phyloP scores from a whole-genome alignment of 129 eudicot genomes.

The Saussurea involucrata region DNA sequence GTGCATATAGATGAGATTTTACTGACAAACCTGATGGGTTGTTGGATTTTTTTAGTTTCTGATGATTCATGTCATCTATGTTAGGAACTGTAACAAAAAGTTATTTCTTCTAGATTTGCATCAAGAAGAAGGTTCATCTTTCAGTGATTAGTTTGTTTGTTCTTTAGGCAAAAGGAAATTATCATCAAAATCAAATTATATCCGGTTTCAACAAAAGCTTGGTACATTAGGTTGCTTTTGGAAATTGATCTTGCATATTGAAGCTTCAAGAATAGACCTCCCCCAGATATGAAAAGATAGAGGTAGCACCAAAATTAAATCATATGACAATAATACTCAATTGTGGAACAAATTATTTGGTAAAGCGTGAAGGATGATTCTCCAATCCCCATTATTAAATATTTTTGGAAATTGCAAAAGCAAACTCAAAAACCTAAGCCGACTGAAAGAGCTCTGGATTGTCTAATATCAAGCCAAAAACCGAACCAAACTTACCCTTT shows the following conservation, averaged over 20 bases:
- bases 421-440: background rate
- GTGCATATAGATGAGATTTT: background rate
- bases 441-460: background rate
- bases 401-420: background rate
- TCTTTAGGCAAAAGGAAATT: background rate
- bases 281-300: background rate
- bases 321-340: background rate
- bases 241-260: background rate
- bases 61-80: background rate
- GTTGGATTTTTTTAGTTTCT: background rate
- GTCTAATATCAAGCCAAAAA: background rate
- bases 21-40: background rate
- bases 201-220: background rate
- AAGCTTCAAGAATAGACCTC: background rate
- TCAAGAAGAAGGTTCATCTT: background rate
- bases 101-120: background rate
- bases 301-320: background rate
- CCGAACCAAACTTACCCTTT: background rate
- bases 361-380: background rate
- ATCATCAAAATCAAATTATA: background rate
- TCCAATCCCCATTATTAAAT: background rate
- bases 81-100: background rate
- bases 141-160: background rate
- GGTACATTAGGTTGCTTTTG: background rate
- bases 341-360: background rate